These are phyloP conservation scores for Sparassis latifolia DNA, from an alignment of 1,284 basidiomycete genomes.

Conservation along the genomic window DNA sequence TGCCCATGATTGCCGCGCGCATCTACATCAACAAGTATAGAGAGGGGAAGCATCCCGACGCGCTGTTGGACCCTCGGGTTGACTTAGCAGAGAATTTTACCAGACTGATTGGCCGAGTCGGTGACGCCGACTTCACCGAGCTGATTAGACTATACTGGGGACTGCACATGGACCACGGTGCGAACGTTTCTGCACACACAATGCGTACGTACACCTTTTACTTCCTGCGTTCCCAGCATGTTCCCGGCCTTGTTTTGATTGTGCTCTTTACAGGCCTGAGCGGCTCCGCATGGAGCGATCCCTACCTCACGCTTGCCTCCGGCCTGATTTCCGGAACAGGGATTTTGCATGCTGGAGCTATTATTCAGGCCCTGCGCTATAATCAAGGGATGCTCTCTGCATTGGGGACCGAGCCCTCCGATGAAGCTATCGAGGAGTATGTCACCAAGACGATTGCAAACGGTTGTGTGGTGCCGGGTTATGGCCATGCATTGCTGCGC, in stretches of 20 bases:
- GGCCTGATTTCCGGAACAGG: slow-evolving; percentile 7
- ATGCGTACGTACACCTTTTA: slow-evolving; percentile 3
- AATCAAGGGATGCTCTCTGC: slow-evolving; percentile 3
- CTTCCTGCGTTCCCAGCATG: not conserved
- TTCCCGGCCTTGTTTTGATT: not conserved
- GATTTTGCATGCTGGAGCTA: slow-evolving; percentile 5
- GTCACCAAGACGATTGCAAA: slow-evolving; percentile 1
- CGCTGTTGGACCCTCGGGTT: not conserved
- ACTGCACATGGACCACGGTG: slow-evolving; percentile 8
- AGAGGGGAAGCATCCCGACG: not conserved
- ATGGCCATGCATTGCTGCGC: slow-evolving; percentile 6
- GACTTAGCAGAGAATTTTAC: slow-evolving; percentile 7
- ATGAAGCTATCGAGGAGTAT: slow-evolving; percentile 2
- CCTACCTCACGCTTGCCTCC: slow-evolving; percentile 3
- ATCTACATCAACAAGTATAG: slow-evolving; percentile 4
- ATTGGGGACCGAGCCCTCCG: slow-evolving; percentile 1
- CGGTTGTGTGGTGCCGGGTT: slow-evolving; percentile 6
- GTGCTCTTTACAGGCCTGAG: slow-evolving; percentile 2
- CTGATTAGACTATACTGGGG: slow-evolving; percentile 7
- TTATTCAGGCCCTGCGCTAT: slow-evolving; percentile 4
- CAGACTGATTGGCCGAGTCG: slow-evolving; percentile 1
- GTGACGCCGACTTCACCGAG: slow-evolving; percentile 4
- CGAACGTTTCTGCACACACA: slow-evolving; percentile 7
- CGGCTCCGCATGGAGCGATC: slow-evolving; percentile 7
- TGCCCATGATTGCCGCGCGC: slow-evolving; percentile 3